Evolutionary conservation across 1,284 basidiomycete species (phyloP), one percentile per base, ranked within the genome.

Genomic region (Ceratobasidium sp.): DNA sequence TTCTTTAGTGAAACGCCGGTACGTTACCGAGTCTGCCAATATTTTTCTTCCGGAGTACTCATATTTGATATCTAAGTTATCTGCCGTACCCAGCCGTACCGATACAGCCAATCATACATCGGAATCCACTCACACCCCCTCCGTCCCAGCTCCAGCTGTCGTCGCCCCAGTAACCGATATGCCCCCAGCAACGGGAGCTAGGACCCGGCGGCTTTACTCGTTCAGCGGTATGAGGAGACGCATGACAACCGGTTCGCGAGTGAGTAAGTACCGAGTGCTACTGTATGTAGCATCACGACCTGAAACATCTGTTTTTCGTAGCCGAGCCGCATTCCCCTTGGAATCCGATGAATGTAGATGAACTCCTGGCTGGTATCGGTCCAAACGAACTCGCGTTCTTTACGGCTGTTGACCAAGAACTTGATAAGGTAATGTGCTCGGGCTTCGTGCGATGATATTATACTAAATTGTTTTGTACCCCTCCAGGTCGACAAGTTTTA

Each of bases 341-440:
- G 69, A 40, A 59, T 61, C 59, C 61, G 48, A 40, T 62, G 17
- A 79, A 68, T 50, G 74, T 93, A 17, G 85, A 86, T 26, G 86
- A 89, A 38, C 84, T 94, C 9, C 81, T 91, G 6, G 85, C 87
- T 1, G 84, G 87, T 10, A 84, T 94, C 26, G 87, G 89, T 3
- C 87, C 90, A 0, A 86, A 89, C 50, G 92, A 96, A 82, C 84
- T 86, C 61, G 87, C 87, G 2, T 97, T 96, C 85, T 94, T 97
- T 80, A 88, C 90, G 6, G 87, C 90, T 52, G 87, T 97, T 1
- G 93, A 96, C 80, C 83, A 83, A 0, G 91, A 97, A 83, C 86
- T 97, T 0, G 90, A 92, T 75, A 96, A 97, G 86, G 90, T 97
- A 33, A 92, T 96, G 82, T 85, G 86, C 2, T 99, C 98, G 84